A percentile compares a stretch with the other conserved stretches of the same genome.
phyloP scores from a whole-genome alignment of 2,329 filamentous ascomycete species.

The Trichoderma sp. region DNA sequence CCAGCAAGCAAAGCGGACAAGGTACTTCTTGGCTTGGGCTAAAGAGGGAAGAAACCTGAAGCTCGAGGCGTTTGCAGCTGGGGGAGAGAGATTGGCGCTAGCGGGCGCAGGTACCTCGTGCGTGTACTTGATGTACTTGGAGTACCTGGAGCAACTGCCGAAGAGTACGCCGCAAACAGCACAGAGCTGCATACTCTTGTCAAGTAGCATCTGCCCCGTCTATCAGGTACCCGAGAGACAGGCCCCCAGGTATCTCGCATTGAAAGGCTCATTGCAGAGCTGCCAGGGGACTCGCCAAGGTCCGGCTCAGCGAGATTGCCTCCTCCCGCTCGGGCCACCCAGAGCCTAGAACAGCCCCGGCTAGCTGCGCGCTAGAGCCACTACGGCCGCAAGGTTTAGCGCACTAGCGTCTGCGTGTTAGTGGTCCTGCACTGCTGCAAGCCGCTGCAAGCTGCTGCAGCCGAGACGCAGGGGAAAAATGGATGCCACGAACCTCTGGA shows the following conservation, averaged over 20 bases:
- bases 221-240: background rate
- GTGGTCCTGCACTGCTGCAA: background rate
- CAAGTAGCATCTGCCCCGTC: background rate
- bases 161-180: background rate
- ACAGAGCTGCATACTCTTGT: background rate
- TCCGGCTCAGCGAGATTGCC: conserved; percentile 15
- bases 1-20: background rate
- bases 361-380: conserved; percentile 1
- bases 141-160: background rate
- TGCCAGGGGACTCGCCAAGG: background rate
- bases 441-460: background rate
- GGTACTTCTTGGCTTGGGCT: background rate
- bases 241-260: background rate
- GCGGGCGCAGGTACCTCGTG: background rate
- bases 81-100: background rate
- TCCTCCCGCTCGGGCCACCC: conserved; percentile 10
- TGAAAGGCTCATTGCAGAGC: background rate
- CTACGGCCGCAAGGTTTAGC: conserved; percentile 7
- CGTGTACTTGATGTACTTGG: background rate
- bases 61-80: conserved; percentile 8
- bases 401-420: background rate
- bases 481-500: background rate
- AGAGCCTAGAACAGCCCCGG: conserved; percentile 13
- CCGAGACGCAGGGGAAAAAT: background rate
- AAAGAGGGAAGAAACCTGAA: background rate